phyloP scores from a whole-genome alignment of 202 grass and related monocot genomes.

The Setaria italica region DNA sequence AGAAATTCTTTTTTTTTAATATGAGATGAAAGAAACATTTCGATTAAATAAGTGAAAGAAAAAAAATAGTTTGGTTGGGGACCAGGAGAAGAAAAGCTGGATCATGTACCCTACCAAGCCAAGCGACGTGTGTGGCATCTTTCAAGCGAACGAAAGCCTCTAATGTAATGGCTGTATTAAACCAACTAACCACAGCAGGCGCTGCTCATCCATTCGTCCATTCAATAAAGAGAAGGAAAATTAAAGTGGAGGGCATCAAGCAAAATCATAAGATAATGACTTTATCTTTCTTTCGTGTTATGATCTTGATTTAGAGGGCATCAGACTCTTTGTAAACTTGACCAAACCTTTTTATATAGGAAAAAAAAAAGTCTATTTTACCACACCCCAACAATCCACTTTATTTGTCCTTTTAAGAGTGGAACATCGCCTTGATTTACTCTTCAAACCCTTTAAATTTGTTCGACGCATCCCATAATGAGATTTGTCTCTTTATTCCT shows the following conservation, averaged over 20 bases:
- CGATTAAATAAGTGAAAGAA: neutral
- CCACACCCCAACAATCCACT: neutral
- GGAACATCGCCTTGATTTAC: neutral
- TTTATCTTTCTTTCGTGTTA: neutral
- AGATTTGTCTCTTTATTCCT: neutral
- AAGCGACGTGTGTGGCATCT: slow-evolving; percentile 44
- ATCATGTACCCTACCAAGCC: slow-evolving; percentile 6
- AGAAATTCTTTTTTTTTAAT: neutral
- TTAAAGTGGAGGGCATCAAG: neutral
- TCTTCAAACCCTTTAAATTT: neutral
- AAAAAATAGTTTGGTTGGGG: slow-evolving; percentile 10
- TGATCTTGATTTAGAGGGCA: neutral
- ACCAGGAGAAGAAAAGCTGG: slow-evolving; percentile 25
- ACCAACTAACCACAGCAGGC: neutral
- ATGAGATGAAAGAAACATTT: slow-evolving; percentile 1
- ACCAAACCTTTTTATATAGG: neutral
- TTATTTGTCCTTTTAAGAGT: neutral
- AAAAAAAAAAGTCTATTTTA: neutral
- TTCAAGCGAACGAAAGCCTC: slow-evolving; percentile 7
- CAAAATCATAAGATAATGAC: neutral
- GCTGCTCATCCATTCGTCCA: neutral
- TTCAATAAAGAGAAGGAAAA: neutral
- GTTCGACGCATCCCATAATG: neutral
- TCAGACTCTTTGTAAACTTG: neutral
- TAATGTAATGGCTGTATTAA: neutral